Evolutionary conservation across 2,329 filamentous ascomycete genomes (phyloP), one percentile per base, ranked within the genome.

Genomic region (Thelonectria blattea): DNA sequence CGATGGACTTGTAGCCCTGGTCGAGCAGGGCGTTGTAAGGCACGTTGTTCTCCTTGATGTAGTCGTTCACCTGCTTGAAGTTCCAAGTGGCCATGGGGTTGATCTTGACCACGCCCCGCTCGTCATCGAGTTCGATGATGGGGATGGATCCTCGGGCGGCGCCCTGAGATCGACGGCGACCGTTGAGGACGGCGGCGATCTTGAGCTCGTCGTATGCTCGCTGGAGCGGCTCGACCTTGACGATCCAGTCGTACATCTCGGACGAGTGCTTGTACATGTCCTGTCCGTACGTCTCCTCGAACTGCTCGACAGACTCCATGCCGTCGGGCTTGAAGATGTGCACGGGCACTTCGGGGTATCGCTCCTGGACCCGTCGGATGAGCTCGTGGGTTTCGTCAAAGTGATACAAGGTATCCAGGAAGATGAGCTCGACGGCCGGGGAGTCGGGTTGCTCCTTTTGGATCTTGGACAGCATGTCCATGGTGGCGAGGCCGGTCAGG

Each of bases 161-260:
- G 64, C 95, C 95, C 79, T 99, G 95, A 65, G 92, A 96, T 68
- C 92, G 88, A 63, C 95, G 88, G 60, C 95, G 92, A 54, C 95
- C 95, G 47, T 95, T 99, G 66, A 99, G 83, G 53, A 98, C 91
- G 54, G 95, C 95, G 58, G 91, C 90, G 58, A 98, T 93, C 71
- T 91, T 87, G 60, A 98, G 86, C 65, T 96, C 90, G 17, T 88
- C 83, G 78, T 97, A 98, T 7, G 95, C 92, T 63, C 95, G 88
- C 79, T 97, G 89, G 56, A 93, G 92, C 15, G 95, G 95, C 82
- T 99, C 95, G 50, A 99, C 95, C 83, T 99, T 99, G 80, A 93
- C 95, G 64, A 95, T 84, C 84, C 92, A 98, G 83, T 99, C 95
- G 79, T 99, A 99, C 72, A 94, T 85, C 72, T 97, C 91, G 51